Base-by-base conservation (phyloP, 768 basidiomycete genomes). In the Russula ochroleuca region DNA sequence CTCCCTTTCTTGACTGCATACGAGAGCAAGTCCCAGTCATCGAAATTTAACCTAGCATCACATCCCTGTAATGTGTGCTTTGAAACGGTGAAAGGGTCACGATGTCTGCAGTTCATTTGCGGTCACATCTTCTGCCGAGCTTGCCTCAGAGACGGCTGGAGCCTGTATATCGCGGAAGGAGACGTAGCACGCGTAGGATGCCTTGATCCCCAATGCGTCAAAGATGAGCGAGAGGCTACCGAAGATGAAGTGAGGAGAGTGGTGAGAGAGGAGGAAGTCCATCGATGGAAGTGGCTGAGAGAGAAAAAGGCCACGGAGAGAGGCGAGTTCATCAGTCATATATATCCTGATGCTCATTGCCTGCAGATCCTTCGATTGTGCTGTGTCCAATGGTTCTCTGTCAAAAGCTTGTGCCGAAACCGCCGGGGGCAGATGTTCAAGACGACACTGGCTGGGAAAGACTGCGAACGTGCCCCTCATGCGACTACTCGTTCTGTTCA, bases 71-170 rank as follows among this genome's bases (percentile, higher is more conserved):
- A 85, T 28, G 84, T 96, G 55, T 96, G 94, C 72, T 75, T 95
- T 5, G 80, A 81, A 40, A 80, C 82, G 15, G 75, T 84, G 62
- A 94, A 92, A 71, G 94, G 94, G 49, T 79, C 82, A 15, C 82
- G 83, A 67, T 94, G 92, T 71, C 69, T 94, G 17, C 79, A 83
- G 65, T 77, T 95, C 54, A 71, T 77, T 2, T 95, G 93, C 70
- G 74, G 75, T 1, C 94, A 95, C 72, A 81, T 94, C 14, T 95
- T 94, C 72, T 96, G 94, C 72, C 82, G 84, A n/a, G 73, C 80
- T 9, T 96, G 94, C 71, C 73, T 96, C 31, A 78, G 79, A 57
- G 86, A 88, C 57, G 94, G 90, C 72, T 97, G 93, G 93, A 79
- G 81, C 49, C 72, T 93, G 55, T 88, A 87, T 67, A 88, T 97